Conservation (phyloP, 2,329 filamentous ascomycete species). For the Epichloe glyceriae region DNA sequence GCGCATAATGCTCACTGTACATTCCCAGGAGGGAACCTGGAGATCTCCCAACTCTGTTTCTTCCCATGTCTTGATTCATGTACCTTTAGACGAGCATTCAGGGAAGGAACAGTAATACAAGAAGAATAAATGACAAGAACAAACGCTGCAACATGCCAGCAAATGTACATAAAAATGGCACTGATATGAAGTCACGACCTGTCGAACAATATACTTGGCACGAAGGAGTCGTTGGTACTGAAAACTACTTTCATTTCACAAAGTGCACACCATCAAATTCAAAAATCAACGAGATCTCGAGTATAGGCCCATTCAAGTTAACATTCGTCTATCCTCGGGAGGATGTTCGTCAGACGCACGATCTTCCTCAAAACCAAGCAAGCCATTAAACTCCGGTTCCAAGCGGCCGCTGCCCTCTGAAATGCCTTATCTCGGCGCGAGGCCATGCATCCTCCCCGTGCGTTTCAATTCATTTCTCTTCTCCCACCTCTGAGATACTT, state of each 20-base stretch:
- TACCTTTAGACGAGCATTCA: constrained; percentile 22
- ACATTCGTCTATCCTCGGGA: constrained; percentile 31
- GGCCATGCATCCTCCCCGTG: constrained; percentile 13
- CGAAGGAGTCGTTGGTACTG: too few species aligned
- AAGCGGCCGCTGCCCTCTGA: constrained; percentile 31
- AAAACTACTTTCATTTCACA: too few species aligned
- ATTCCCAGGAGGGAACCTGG: constrained; percentile 20
- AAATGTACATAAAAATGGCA: too few species aligned
- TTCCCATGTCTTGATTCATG: constrained; percentile 24
- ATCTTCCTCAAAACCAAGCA: constrained; percentile 31
- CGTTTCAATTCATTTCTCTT: background rate
- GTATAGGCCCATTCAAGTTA: constrained; percentile 23
- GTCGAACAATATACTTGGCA: too few species aligned
- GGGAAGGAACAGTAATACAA: constrained; percentile 19
- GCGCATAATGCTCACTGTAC: constrained; percentile 23
- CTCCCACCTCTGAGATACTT: background rate
- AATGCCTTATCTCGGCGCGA: constrained; percentile 14
- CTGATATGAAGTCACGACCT: too few species aligned
- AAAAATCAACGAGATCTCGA: background rate
- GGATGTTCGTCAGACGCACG: constrained; percentile 29
- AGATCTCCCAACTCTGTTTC: constrained; percentile 30
- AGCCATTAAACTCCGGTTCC: constrained; percentile 33
- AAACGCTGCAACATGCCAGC: too few species aligned
- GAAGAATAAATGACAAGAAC: constrained; percentile 6
- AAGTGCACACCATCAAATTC: too few species aligned